A percentile compares a stretch with the other conserved stretches of the same genome.
These are phyloP conservation scores for Ottelia alismoides DNA, from an alignment of 106 monocot species.

Conservation along the genomic window DNA sequence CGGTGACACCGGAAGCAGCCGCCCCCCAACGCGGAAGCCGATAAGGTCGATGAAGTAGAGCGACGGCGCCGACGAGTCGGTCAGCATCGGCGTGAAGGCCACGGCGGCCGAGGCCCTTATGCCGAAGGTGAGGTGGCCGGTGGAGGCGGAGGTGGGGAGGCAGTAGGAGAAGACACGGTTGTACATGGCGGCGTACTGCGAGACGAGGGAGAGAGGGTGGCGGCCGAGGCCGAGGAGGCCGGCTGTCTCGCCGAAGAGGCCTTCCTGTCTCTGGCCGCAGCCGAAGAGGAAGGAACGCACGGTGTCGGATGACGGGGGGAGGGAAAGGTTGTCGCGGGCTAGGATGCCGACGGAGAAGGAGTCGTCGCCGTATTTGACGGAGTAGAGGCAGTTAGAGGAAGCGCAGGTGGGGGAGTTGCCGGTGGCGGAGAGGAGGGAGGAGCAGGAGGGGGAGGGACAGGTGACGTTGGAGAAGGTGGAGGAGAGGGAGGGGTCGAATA, in stretches of 20 bases:
- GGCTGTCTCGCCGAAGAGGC: constrained; percentile 5
- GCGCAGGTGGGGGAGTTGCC: background rate
- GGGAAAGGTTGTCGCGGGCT: constrained; percentile 3
- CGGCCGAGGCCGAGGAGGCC: constrained; percentile 14
- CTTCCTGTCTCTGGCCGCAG: constrained; percentile 17
- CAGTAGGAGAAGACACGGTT: constrained; percentile 21
- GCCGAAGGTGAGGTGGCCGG: constrained; percentile 13
- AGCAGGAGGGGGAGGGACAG: background rate
- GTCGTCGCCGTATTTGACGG: constrained; percentile 6
- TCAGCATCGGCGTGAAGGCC: constrained; percentile 8
- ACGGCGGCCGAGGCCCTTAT: background rate
- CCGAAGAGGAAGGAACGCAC: constrained; percentile 13
- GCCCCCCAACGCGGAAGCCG: constrained; percentile 9
- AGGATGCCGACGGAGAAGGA: constrained; percentile 9
- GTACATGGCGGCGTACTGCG: background rate
- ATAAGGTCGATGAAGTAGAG: constrained; percentile 8
- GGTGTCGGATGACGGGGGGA: background rate
- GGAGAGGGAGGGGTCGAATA: constrained; percentile 14
- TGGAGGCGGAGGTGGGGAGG: constrained; percentile 5
- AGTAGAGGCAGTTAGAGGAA: constrained; percentile 7
- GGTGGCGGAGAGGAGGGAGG: too few relatives aligned
- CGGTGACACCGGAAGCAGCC: background rate
- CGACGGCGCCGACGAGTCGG: background rate
- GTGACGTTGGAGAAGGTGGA: constrained; percentile 7
- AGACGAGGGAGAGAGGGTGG: constrained; percentile 3